Base-by-base conservation (phyloP, 257 asterid species). In the Thymus mandschuricus region DNA sequence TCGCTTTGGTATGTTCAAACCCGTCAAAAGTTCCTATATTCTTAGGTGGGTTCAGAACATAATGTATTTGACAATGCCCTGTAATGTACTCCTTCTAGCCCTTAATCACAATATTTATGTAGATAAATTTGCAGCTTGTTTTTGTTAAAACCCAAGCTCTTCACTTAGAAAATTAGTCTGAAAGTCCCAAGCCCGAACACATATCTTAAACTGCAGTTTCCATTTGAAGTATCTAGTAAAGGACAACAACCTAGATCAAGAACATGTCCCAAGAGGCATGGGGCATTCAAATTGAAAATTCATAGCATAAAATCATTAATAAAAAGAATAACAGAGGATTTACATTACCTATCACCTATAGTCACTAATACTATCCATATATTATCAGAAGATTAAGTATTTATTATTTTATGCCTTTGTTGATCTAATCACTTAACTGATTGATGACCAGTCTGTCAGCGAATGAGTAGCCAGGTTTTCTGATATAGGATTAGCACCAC, bases 261-360 rank as follows among this genome's bases (percentile, higher is more conserved):
- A 10, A n/a, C 5, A 59, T 45, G 4, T 7, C 2, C 52, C 44
- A 70, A 60, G 40, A 21, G n/a, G 31, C 48, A 27, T 54, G 46
- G 34, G 34, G 48, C 5, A 30, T 46, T 35, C 67, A 7, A 43
- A 46, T 33, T 57, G 41, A 52, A 34, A 21, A 61, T 7, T 48
- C 30, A 49, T 50, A 58, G 45, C 64, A 50, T 21, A 45, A 59
- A 74, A 45, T 45, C 34, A 40, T 13, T 48, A 31, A 8, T n/a
- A 3, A 35, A 55, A 40, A 27, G n/a, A 21, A 27, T 21, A 57
- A 4, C 49, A 40, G 57, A 58, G 57, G 48, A n/a, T 15, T 21
- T 1, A 30, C 6, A 61, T 60, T 41, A 51, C 41, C 52, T n/a
- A 34, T 30, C 31, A 57, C n/a, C 43, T 10, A 57, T 11, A 21